Evolutionary conservation across 495 filamentous ascomycete species (phyloP).

Genomic region (Aspergillus sclerotioniger): DNA sequence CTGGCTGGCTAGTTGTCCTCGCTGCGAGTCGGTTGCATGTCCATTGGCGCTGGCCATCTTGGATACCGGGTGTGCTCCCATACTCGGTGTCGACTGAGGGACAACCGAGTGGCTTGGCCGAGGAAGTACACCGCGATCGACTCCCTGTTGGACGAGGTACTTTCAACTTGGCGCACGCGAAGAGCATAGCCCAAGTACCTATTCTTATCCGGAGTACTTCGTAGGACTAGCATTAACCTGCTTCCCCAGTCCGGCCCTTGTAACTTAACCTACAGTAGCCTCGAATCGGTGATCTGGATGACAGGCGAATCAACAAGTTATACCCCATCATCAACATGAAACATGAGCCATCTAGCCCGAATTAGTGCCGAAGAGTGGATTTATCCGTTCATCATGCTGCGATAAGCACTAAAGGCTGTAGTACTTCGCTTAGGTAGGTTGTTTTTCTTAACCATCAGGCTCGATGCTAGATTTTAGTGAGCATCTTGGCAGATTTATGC

Average conservation of each 20-base stretch:
- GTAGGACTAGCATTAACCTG: neutral
- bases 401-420: neutral
- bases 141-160: no score
- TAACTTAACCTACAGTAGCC: neutral
- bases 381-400: neutral
- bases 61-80: neutral
- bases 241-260: no score
- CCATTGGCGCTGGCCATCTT: constrained; percentile 2
- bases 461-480: no score
- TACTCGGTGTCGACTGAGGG: neutral
- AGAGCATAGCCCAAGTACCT: no score
- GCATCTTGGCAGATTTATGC: no score
- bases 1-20: neutral
- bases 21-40: neutral
- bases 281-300: neutral
- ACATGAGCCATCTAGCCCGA: neutral
- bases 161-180: no score
- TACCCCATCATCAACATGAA: neutral
- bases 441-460: no score
- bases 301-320: neutral
- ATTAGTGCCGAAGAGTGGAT: neutral
- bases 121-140: no score
- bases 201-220: no score
- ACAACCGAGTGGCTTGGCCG: neutral
- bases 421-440: no score